Evolutionary conservation across 805 yeast species (phyloP), one percentile per base, ranked within the genome.

Genomic region (Yarrowia divulgata): DNA sequence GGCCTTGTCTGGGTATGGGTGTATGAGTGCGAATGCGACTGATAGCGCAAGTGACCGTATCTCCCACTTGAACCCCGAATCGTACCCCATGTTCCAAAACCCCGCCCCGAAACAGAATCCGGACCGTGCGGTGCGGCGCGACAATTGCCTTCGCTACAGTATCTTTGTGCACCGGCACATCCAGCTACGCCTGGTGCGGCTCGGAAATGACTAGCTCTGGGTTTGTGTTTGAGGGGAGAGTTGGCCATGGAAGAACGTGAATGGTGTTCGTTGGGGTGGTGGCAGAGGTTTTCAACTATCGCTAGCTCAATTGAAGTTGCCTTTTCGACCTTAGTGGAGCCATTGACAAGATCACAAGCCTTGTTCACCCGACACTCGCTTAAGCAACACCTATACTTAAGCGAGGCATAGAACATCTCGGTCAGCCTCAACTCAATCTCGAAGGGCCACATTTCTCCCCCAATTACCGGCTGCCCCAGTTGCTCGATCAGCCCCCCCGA

Each of bases 101-200:
- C 35, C 52, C 52, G 48, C 48, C 12, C 29, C 4, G 29, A 2
- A 40, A 46, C n/a, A 23, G 35, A 14, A 14, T 8, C 18, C 52
- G 52, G 52, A 48, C 52, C 52, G 52, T 48, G 52, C 13, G 52
- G 52, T 48, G 52, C 52, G 52, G 52, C 52, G 52, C 8, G 13
- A 7, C 9, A 13, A 29, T 1, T 7, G 52, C 3, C 8, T 29
- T 48, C 35, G 35, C 35, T 48, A 9, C 52, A 29, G 10, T 29
- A 48, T 48, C 52, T 48, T 48, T 48, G 18, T 48, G 32, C 10
- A 12, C 50, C 50, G 50, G 32, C n/a, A 8, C n/a, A 23, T 4
- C 4, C 29, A 19, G 16, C n/a, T 46, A 19, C 16, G n/a, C 50
- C 23, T 23, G 5, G 16, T 46, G 52, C 52, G 52, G 52, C 52